Base-by-base conservation (phyloP, 2,329 filamentous ascomycete species). In the Talaromyces atroroseus region DNA sequence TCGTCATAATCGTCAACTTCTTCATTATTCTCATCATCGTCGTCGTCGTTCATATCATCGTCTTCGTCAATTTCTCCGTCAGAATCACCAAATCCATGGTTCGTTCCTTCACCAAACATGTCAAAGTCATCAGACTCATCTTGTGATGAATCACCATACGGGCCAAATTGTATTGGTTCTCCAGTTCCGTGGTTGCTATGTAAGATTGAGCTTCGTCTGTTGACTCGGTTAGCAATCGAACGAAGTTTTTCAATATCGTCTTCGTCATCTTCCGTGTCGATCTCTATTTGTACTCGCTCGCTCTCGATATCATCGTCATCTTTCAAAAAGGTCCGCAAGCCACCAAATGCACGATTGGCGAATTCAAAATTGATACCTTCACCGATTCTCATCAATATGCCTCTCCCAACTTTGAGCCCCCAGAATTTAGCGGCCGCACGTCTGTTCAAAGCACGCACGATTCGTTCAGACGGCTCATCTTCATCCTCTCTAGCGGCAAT, bases 271-370 rank as follows among this genome's bases (percentile, higher is more conserved):
- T 76, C 68, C 1, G 74, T 64, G 58, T 79, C 72, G 21, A 81
- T 74, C 48, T 81, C 76, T 54, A 78, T 74, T 59, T 80, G 77
- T 10, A 68, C 63, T 47, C 70, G 69, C 61, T 81, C 80, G 57
- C 70, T 68, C 60, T 81, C 80, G 57, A 75, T 71, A 0, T 69
- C 71, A 49, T 73, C 62, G 59, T 74, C 64, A 7, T 73, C 67
- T 36, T 66, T 68, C 42, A 79, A 63, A 1, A 71, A 68, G 12
- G 76, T 72, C 5, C 79, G 78, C n/a, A 80, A 66, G 0, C 84
- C 84, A 32, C 84, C 83, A 68, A 85, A 87, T 3, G 82, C 82
- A 32, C 77, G 76, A 63, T 85, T 83, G 20, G 84, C 79, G 59
- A 79, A 79, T 16, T 75, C 72, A 66, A 81, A 85, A 44, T 80